Evolutionary conservation across 768 basidiomycete species (phyloP), one percentile per base, ranked within the genome.

Genomic region (Boletus subparvulus): DNA sequence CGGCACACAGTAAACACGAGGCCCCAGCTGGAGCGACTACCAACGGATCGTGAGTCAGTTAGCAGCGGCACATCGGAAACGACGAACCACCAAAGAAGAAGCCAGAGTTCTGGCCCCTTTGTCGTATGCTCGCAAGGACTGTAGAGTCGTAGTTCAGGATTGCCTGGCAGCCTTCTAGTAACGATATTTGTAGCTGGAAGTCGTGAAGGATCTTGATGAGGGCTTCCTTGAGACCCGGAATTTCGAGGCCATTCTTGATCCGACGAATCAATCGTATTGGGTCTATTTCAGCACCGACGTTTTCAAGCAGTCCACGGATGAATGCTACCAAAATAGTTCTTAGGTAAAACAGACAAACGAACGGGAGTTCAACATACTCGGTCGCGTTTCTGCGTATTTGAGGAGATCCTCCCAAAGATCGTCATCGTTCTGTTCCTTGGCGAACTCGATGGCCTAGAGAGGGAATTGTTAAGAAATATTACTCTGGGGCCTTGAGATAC

Each of bases 361-460:
- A 26, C 2, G 2, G 14, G 26, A 30, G 59, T 32, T 13, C 35
- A 44, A 70, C 82, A 53, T 52, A 94, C 94, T 74, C 39, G 97
- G 97, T 55, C 94, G 79, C 12, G 91, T 95, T 71, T 98, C 97
- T 0, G 95, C 96, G 65, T 98, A 98, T 57, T 81, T 86, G 28
- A 99, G 75, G 10, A 99, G 80, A 68, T 98, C 96, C 65, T 98
- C 96, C 97, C 96, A 99, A 0, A 99, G 83, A 69, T 98, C 97
- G 58, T 94, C 88, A 60, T 98, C 97, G 50, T 87, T 88, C 70
- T 98, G 96, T 69, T 98, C 94, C 66, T 95, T 96, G 3, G 95
- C 96, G 60, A 99, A 99, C 56, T 98, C 96, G 65, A 99, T 98
- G 4, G 96, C 94, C 92, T 94, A 43, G 1, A 37, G 35, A 21